phyloP scores from a whole-genome alignment of 768 basidiomycete genomes.

The Suillus hirtellus region DNA sequence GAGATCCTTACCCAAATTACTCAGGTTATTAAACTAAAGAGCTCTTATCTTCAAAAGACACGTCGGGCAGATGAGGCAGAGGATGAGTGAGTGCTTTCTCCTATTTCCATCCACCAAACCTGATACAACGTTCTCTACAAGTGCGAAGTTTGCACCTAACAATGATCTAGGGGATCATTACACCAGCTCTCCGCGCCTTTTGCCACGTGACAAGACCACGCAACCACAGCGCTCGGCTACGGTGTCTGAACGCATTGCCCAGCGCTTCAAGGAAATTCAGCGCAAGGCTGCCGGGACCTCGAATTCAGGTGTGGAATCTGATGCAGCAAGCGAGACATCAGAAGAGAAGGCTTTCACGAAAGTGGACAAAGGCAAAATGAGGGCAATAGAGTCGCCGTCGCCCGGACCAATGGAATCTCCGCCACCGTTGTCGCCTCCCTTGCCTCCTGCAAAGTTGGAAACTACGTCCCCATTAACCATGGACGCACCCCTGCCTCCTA shows the following conservation, averaged over 20 bases:
- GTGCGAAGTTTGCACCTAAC: slow-evolving; percentile 86
- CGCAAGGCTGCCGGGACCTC: slow-evolving; percentile 45
- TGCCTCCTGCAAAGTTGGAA: slow-evolving; percentile 48
- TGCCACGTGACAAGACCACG: slow-evolving; percentile 53
- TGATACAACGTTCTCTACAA: slow-evolving; percentile 33
- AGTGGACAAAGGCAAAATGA: slow-evolving; percentile 85
- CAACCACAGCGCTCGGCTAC: slow-evolving; percentile 68
- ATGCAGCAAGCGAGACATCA: slow-evolving; percentile 25
- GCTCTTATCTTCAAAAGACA: slow-evolving; percentile 74
- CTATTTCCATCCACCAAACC: background rate
- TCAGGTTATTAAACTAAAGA: slow-evolving; percentile 65
- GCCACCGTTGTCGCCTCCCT: slow-evolving; percentile 60
- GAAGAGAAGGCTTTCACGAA: slow-evolving; percentile 44
- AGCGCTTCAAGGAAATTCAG: slow-evolving; percentile 80
- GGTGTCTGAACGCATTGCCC: slow-evolving; percentile 84
- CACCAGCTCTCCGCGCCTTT: slow-evolving; percentile 74
- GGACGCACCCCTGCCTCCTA: slow-evolving; percentile 41
- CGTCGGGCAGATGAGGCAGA: slow-evolving; percentile 89
- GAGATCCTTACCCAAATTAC: slow-evolving; percentile 6
- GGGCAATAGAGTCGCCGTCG: slow-evolving; percentile 46
- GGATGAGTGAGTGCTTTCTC: slow-evolving; percentile 71
- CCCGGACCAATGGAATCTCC: slow-evolving; percentile 48
- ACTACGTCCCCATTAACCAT: slow-evolving; percentile 36
- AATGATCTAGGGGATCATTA: slow-evolving; percentile 65
- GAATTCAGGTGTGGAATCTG: slow-evolving; percentile 27